Conservation (phyloP, 2,329 filamentous ascomycete genomes). For the Botrytis elliptica region DNA sequence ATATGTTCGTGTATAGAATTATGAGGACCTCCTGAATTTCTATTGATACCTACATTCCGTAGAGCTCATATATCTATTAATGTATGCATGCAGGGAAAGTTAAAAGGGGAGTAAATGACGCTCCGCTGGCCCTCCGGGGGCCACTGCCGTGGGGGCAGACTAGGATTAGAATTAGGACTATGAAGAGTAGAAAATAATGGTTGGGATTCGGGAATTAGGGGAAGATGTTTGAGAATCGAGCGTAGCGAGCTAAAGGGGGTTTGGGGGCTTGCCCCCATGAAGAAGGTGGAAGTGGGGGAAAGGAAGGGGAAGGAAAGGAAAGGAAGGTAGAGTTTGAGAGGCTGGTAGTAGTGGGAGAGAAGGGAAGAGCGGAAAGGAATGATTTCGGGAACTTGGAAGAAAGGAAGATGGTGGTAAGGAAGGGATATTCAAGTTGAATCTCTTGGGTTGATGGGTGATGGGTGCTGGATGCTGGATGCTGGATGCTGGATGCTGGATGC, state of each 20-base stretch:
- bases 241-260: background rate
- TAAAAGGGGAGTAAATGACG: background rate
- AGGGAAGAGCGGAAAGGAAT: background rate
- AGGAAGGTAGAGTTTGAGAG: background rate
- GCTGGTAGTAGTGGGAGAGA: no score
- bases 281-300: background rate
- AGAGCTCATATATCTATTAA: background rate
- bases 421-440: background rate
- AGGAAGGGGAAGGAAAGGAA: no score
- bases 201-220: background rate
- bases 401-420: background rate
- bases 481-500: no score
- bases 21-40: background rate
- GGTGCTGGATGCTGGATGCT: no score
- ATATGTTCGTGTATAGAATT: background rate
- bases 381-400: background rate
- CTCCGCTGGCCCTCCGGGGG: constrained; percentile 2
- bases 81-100: background rate
- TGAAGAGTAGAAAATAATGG: background rate
- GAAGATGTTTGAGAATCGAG: background rate
- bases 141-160: background rate
- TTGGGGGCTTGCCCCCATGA: background rate
- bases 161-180: background rate
- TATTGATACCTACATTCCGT: background rate
- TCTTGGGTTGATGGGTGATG: no score